A percentile compares a stretch with the other conserved stretches of the same genome.
Evolutionary conservation across 805 yeast species (phyloP).

Genomic region (Wickerhamiella azymoides): DNA sequence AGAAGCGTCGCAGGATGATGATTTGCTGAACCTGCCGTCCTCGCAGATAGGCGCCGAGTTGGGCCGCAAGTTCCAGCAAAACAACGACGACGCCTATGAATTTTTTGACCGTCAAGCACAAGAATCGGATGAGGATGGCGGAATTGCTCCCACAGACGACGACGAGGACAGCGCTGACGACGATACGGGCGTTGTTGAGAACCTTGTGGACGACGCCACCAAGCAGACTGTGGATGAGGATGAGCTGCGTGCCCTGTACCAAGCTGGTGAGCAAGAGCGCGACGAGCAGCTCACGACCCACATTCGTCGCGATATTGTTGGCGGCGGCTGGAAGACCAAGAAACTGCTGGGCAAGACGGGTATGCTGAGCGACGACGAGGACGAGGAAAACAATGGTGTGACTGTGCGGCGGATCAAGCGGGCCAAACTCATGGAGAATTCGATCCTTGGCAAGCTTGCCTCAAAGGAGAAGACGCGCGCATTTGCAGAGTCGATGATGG

Average conservation of each 20-base stretch:
- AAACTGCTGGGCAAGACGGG: conserved; percentile 3
- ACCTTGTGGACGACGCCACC: conserved; percentile 6
- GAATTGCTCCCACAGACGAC: background rate
- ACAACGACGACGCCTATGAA: background rate
- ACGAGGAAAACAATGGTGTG: background rate
- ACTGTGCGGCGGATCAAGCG: background rate
- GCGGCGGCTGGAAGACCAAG: conserved; percentile 5
- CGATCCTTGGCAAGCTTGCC: background rate
- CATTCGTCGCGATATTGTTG: conserved; percentile 1
- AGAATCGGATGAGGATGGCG: conserved; percentile 9
- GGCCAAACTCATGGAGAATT: background rate
- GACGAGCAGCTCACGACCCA: conserved; percentile 3
- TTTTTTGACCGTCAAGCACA: conserved; percentile 5
- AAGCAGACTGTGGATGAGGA: conserved; percentile 1
- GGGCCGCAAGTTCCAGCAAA: background rate
- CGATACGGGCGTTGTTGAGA: conserved; percentile 8
- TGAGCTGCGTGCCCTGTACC: background rate
- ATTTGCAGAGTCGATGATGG: conserved; percentile 6
- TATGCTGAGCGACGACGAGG: conserved; percentile 5
- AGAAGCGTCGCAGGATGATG: background rate
- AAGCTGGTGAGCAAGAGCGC: conserved; percentile 1
- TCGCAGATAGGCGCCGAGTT: conserved; percentile 4
- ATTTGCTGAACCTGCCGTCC: background rate
- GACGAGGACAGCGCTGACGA: conserved; percentile 8
- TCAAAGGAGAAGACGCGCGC: background rate